Conservation (phyloP, 208 protist species). For the Naegleria gruberi region DNA sequence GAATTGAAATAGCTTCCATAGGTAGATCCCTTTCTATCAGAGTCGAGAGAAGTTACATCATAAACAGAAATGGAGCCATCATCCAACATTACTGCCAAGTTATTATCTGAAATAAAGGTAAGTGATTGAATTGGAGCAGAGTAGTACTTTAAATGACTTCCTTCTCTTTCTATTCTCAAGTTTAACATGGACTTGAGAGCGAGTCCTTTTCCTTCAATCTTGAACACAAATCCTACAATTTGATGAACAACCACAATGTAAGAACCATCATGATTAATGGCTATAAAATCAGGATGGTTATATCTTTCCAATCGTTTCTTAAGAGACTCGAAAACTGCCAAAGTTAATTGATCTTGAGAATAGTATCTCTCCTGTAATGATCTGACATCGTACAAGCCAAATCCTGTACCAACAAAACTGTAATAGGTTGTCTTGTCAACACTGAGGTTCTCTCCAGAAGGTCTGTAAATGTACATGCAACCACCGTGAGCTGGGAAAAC, state of each 20-base stretch:
- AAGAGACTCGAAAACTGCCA: background rate
- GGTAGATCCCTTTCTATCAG: background rate
- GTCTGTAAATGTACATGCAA: background rate
- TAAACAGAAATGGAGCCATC: background rate
- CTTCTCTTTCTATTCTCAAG: background rate
- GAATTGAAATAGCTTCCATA: background rate
- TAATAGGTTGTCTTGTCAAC: background rate
- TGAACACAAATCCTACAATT: background rate
- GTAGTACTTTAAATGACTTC: background rate
- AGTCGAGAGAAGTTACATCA: no score
- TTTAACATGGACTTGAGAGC: background rate
- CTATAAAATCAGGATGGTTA: background rate
- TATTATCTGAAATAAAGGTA: background rate
- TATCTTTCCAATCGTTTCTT: background rate
- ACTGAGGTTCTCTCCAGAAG: background rate
- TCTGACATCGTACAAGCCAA: background rate
- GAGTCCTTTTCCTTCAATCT: background rate
- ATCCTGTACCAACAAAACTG: background rate
- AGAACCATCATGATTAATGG: background rate
- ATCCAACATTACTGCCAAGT: background rate
- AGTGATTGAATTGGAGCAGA: background rate
- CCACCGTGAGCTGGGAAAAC: background rate
- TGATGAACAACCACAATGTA: background rate
- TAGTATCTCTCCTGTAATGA: background rate
- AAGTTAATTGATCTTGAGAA: background rate